These are phyloP conservation scores for Eucalyptus erythrocorys DNA, from an alignment of 345 rosid species.

Conservation along the genomic window DNA sequence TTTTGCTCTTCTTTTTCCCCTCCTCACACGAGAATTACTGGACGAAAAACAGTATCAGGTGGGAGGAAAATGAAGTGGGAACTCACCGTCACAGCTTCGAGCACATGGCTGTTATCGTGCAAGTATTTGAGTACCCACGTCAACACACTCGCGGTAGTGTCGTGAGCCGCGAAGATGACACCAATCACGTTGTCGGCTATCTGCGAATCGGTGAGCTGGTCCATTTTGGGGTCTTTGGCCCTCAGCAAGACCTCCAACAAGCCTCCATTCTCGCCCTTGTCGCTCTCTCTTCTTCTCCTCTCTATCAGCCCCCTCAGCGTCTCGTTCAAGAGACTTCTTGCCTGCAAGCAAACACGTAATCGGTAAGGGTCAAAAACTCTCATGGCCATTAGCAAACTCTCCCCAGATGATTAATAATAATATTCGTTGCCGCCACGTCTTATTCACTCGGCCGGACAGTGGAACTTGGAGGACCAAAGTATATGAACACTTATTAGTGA, in stretches of 20 bases:
- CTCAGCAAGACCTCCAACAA: slow-evolving; percentile 52
- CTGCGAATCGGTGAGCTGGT: slow-evolving; percentile 57
- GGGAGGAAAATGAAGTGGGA: neutral
- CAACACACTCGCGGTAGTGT: slow-evolving; percentile 77
- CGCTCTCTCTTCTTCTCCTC: slow-evolving; percentile 28
- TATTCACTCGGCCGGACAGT: neutral
- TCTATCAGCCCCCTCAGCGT: slow-evolving; percentile 42
- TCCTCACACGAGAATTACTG: neutral
- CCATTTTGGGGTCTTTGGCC: slow-evolving; percentile 22
- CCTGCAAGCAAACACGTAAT: slow-evolving; percentile 16
- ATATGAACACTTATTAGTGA: neutral
- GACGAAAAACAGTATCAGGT: neutral
- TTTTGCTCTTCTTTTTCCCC: neutral
- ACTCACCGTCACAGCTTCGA: slow-evolving; percentile 56
- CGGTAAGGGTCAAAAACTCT: neutral
- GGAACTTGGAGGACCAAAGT: neutral
- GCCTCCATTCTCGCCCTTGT: slow-evolving; percentile 27
- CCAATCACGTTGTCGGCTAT: slow-evolving; percentile 92
- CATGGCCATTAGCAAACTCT: neutral
- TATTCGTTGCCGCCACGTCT: neutral
- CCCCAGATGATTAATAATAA: neutral
- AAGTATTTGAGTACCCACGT: slow-evolving; percentile 89
- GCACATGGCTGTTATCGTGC: slow-evolving; percentile 47
- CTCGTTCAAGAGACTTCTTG: slow-evolving; percentile 55
- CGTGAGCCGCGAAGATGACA: slow-evolving; percentile 92